Conservation (phyloP, 805 yeast genomes). For the Ogataea naganishii region DNA sequence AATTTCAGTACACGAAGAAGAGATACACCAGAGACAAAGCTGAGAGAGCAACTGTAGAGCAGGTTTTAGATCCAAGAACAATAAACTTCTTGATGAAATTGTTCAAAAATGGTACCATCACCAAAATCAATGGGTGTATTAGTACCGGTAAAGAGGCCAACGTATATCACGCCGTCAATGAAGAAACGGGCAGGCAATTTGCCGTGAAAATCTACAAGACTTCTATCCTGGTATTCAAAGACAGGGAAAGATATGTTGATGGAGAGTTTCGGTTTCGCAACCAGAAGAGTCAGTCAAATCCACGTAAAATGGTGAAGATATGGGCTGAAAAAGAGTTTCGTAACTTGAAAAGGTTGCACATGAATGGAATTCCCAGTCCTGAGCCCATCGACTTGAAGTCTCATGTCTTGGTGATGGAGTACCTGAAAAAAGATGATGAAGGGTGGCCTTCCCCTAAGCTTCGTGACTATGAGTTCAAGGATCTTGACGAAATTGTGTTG, state of each 20-base stretch:
- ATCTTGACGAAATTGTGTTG: constrained; percentile 53
- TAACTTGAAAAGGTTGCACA: constrained; percentile 73
- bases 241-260: constrained; percentile 89
- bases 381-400: constrained; percentile 82
- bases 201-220: constrained; percentile 96
- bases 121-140: constrained; percentile 86
- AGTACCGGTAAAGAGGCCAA: constrained; percentile 99
- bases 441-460: constrained; percentile 91
- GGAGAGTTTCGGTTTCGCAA: constrained; percentile 93
- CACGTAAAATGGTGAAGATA: constrained; percentile 92
- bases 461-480: constrained; percentile 70
- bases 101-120: constrained; percentile 74
- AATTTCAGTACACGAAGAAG: constrained; percentile 43
- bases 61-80: constrained; percentile 93
- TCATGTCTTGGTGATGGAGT: constrained; percentile 94
- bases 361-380: constrained; percentile 85
- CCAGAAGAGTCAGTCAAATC: constrained; percentile 79
- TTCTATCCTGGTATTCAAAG: constrained; percentile 93
- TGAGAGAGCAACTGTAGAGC: constrained; percentile 94
- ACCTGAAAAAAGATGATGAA: constrained; percentile 56
- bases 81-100: constrained; percentile 72
- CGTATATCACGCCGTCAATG: constrained; percentile 72
- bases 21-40: constrained; percentile 72
- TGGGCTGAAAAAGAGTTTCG: constrained; percentile 99
- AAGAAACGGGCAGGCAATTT: constrained; percentile 41